Conservation (phyloP, 768 basidiomycete genomes). For the Cystofilobasidium macerans region DNA sequence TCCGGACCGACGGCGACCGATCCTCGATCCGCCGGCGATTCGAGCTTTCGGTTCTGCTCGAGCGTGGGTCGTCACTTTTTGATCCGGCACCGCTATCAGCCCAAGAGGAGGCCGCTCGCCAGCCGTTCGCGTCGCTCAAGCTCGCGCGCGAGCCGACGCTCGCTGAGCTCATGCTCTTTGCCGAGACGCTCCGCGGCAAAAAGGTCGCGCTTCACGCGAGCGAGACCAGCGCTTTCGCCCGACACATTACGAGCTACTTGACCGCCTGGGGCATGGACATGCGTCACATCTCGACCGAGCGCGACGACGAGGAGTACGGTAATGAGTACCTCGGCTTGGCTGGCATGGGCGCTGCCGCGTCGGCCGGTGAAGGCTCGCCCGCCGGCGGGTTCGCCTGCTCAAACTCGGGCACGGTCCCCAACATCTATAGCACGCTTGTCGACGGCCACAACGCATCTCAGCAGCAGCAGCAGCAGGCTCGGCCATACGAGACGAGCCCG, state of each 20-base stretch:
- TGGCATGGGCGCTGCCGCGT: not conserved
- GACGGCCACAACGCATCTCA: not conserved
- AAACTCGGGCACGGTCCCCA: too few species aligned
- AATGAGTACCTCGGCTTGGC: constrained; percentile 10
- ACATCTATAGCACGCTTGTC: constrained; percentile 6
- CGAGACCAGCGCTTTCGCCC: constrained; percentile 77
- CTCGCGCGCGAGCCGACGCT: constrained; percentile 63
- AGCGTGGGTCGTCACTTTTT: constrained; percentile 42
- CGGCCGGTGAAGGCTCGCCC: too few species aligned
- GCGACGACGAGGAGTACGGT: constrained; percentile 31
- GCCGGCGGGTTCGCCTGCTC: too few species aligned
- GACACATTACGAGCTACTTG: constrained; percentile 82
- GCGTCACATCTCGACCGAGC: constrained; percentile 48
- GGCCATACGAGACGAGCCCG: constrained; percentile 14
- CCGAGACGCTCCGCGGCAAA: constrained; percentile 69
- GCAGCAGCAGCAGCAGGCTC: not conserved
- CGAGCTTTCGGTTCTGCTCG: constrained; percentile 55
- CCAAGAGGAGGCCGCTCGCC: constrained; percentile 45
- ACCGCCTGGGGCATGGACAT: constrained; percentile 94
- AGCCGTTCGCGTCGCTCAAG: constrained; percentile 45
- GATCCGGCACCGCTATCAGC: constrained; percentile 44
- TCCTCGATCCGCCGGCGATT: constrained; percentile 47
- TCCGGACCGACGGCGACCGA: constrained; percentile 28
- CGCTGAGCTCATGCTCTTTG: constrained; percentile 64
- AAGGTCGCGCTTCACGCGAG: constrained; percentile 74